Base-by-base conservation (phyloP, 192 early-diverging fungal genomes). In the Coemansia brasiliensis region DNA sequence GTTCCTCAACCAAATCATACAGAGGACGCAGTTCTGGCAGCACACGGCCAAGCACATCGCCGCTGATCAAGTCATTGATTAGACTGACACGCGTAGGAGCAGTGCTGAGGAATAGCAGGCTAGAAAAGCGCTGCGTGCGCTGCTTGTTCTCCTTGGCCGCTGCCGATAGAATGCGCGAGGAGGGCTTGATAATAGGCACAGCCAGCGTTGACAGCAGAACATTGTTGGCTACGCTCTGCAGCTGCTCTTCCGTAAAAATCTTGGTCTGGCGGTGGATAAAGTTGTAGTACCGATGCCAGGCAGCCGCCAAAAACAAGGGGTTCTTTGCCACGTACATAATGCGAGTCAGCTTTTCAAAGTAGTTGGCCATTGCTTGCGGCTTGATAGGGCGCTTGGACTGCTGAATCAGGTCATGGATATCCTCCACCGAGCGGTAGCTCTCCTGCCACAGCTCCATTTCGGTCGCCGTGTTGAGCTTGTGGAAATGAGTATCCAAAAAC, bases 401-500 rank as follows among this genome's bases (percentile, higher is more conserved):
- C 50, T 93, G 86, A 56, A 99, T 82, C 54, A 99, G 81, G 61
- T 89, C 88, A 83, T 96, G 89, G 52, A 99, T 94, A 81, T 99
- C 97, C 84, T 99, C 97, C 43, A 98, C 86, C 29, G 93, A 93
- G 57, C 90, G 84, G 85, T 93, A 99, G 38, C 90, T 93, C 81
- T 99, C 97, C 82, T 99, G 97, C 96, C 96, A 99, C 65, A 97
- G 83, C 79, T 99, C 96, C 72, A 99, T 83, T 74, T 97, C 90
- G 46, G 92, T 91, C 39, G 96, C 95, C 38, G 88, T 94, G 59
- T 96, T 93, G 12, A 99, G 80, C 80, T 99, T 96, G 63, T 88
- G 83, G 82, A 98, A 99, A 48, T 95, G 91, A 43, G 91, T 90
- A 65, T 98, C 97, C 62, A 98, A 72, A 74, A 96, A 94, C 53